Evolutionary conservation across 805 yeast genomes (phyloP), one percentile per base, ranked within the genome.

Genomic region (Myxozyma monticola): DNA sequence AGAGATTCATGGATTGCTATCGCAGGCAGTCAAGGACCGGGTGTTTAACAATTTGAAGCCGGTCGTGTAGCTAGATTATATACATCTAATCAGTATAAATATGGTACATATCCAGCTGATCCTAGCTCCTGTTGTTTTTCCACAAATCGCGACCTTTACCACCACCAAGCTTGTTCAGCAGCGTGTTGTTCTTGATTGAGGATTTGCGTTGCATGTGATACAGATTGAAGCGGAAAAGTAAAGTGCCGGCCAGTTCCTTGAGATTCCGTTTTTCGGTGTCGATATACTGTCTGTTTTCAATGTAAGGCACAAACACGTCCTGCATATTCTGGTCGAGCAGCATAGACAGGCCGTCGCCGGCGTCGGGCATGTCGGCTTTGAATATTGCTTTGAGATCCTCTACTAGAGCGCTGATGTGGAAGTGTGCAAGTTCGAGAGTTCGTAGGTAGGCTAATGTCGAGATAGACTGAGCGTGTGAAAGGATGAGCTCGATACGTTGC

Each of bases 381-480:
- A 87, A 75, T 56, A 79, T 82, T 7, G 78, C 81, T 60, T 84
- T 83, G 57, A 90, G 70, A 49, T 80, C 81, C 48, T 77, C 79
- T 1, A 86, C 81, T 59, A 85, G 78, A 41, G 75, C 77, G 12
- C 80, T 78, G 8, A 85, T 72, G 31, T 78, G 68, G 0, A 76
- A 73, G 62, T 81, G 84, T n/a, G 85, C 71, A 1, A 82, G 73
- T 67, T 88, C 86, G 29, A 91, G 68, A 1, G 84, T 76, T 61
- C 98, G 76, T 1, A 89, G 81, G 63, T 84, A 88, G 0, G 95
- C 84, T 44, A 89, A 69, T 2, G 81, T 74, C 21, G 87, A 79
- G 5, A 78, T 71, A 1, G 85, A 75, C 41, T 78, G 76, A 0
- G 96, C 83, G 48, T 76, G 78, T 43, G 76, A 80, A 28, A 89